Base-by-base conservation (phyloP, 2,329 filamentous ascomycete species). In the Xylariaceae sp. region DNA sequence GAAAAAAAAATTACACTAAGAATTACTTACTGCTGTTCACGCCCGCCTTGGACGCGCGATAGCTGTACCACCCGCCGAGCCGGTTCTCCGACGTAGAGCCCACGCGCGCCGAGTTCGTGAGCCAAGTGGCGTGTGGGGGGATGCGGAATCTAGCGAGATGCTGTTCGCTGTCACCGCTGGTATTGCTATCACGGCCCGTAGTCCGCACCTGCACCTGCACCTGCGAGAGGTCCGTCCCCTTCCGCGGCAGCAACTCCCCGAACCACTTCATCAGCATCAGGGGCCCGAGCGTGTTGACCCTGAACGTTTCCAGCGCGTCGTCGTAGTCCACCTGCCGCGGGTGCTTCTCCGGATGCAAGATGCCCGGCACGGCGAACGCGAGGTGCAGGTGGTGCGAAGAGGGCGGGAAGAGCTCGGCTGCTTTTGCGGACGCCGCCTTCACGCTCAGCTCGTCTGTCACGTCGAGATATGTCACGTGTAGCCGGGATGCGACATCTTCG, bases 61-160 rank as follows among this genome's bases (percentile, higher is more conserved):
- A 95, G 53, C 82, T 86, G 72, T 92, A 96, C 91, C 91, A 95
- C 0, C 91, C 91, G 2, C 91, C 91, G 0, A 87, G 78, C 2
- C 75, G 70, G 67, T 96, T 94, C 66, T 94, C 90, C 0, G 82
- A 77, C 19, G 89, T 88, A 28, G 84, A 88, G 8, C 91, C 91
- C 0, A 96, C 89, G 39, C 91, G 85, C 2, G 91, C 91, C 5
- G 88, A 88, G 86, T 92, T 89, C 68, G 84, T 84, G n/a, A 88
- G 82, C 79, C 88, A 90, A 2, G 87, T 82, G 0, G 90, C 85
- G 52, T 83, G 79, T 0, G 65, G 54, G 0, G 82, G 78, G 2
- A 89, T 76, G 0, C 45, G 45, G 39, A 57, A 48, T 16, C 6
- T 16, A 3, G 3, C 6, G 12, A 4, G 6, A 12, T 24, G 4